Base-by-base conservation (phyloP, 768 basidiomycete genomes). In the Kwoniella heveanensis region DNA sequence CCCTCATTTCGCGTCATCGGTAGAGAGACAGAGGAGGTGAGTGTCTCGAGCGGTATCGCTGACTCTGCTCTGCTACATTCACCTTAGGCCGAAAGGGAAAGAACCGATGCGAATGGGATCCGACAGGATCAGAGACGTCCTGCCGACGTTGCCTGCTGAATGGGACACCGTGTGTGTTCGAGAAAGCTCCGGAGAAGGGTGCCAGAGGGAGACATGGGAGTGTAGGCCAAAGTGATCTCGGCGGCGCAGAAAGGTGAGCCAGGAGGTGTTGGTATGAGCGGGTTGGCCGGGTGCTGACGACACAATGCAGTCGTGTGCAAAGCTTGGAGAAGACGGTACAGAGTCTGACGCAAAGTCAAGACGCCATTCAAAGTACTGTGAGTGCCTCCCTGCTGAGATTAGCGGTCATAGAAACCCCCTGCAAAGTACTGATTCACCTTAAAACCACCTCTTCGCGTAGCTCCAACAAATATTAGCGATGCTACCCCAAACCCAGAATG, bases 81-180 rank as follows among this genome's bases (percentile, higher is more conserved):
- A 17, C 8, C 27, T 4, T 56, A 76, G 72, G 72, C 65, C 73
- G 78, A 1, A 70, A 65, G 60, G 78, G 78, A 13, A 79, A 79
- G 62, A 79, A 79, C 49, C 46, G 78, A 30, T 79, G 78, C 49
- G 76, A 79, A 62, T 64, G 67, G 27, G 77, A 77, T 64, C 69
- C 68, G 13, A 56, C 62, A 15, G 64, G 64, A 8, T 49, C 50
- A 6, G 67, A 60, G 47, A 52, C 48, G 30, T 36, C 68, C 1
- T 72, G 78, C 59, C 62, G 69, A 24, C 66, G 78, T 39, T 79
- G 78, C 65, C 22, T 64, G 24, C 47, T 66, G 12, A 74, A 76
- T 46, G 70, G 70, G 0, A 65, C 71, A 1, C 56, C 68, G 12
- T 79, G 78, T 46, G 69, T 77, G 0, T 79, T 76, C 52, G 78